Percentiles rank a stretch among this genome's conserved stretches.
Evolutionary conservation across 1,139 yeast species (phyloP).

Genomic region (Pichiaceae sp.): DNA sequence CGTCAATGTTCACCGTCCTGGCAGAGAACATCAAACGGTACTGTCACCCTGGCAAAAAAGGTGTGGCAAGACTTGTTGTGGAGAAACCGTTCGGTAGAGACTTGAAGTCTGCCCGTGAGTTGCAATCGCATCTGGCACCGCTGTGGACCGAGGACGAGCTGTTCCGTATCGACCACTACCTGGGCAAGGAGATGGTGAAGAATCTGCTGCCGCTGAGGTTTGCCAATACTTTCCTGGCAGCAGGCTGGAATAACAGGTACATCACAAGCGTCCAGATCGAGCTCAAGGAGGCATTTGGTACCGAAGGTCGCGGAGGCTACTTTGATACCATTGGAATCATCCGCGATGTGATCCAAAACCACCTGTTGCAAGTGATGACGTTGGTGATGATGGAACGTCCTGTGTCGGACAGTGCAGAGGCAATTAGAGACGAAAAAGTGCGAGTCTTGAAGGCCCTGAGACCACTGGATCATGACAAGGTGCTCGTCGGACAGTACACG

Average conservation of each 20-base stretch:
- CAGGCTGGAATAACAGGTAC: conserved; percentile 79
- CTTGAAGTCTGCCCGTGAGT: conserved; percentile 63
- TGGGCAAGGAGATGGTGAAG: conserved; percentile 97
- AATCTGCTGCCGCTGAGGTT: conserved; percentile 82
- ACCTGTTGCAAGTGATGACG: conserved; percentile 85
- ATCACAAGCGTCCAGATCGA: conserved; percentile 77
- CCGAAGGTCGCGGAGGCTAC: conserved; percentile 98
- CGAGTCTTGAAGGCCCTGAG: conserved; percentile 79
- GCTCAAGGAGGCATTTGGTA: conserved; percentile 94
- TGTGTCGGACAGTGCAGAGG: conserved; percentile 79
- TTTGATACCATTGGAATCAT: conserved; percentile 92
- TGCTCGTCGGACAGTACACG: conserved; percentile 81
- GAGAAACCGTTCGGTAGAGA: conserved; percentile 99
- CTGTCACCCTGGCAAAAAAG: conserved; percentile 55
- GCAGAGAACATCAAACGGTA: conserved; percentile 63
- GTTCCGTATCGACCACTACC: conserved; percentile 92
- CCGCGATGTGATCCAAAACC: conserved; percentile 98
- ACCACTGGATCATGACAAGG: conserved; percentile 55
- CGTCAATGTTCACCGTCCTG: conserved; percentile 79
- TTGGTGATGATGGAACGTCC: conserved; percentile 95
- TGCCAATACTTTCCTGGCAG: conserved; percentile 77
- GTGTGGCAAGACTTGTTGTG: conserved; percentile 74
- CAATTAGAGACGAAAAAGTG: conserved; percentile 93
- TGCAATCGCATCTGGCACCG: conserved; percentile 74
- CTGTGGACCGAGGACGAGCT: conserved; percentile 86